Conservation (phyloP, 371 early-diverging fungal genomes). For the Saksenaea vasiformis region DNA sequence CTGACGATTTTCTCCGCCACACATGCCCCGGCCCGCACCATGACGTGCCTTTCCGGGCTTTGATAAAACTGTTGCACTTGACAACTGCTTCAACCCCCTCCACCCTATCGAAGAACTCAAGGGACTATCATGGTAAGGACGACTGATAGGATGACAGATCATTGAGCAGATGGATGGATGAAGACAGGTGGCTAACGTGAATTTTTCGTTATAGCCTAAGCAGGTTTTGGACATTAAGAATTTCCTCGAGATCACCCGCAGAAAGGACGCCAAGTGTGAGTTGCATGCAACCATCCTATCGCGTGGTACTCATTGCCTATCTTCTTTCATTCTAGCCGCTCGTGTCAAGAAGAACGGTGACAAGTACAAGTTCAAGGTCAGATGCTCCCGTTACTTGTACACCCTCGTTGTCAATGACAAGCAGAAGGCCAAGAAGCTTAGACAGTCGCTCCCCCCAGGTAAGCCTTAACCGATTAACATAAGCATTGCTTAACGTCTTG, state of each 20-base stretch:
- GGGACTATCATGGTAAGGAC: background rate
- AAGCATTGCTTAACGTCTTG: background rate
- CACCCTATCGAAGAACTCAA: background rate
- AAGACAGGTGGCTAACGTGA: background rate
- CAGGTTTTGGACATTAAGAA: conserved; percentile 94
- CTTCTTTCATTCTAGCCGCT: conserved; percentile 53
- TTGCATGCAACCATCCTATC: background rate
- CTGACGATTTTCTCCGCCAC: background rate
- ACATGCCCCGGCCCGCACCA: background rate
- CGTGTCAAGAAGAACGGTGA: conserved; percentile 94
- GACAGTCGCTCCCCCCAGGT: conserved; percentile 90
- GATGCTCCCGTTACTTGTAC: conserved; percentile 94
- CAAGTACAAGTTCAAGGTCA: conserved; percentile 95
- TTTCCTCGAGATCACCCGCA: conserved; percentile 89
- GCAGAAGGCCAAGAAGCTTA: conserved; percentile 95
- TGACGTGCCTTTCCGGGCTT: background rate
- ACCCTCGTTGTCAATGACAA: conserved; percentile 88
- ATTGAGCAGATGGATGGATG: background rate
- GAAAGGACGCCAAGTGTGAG: conserved; percentile 79
- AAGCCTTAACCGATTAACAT: conserved; percentile 5
- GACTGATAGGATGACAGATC: background rate
- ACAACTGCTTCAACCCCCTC: background rate
- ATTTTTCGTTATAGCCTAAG: conserved; percentile 67
- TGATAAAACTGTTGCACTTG: background rate
- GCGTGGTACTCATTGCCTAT: background rate